Conservation (phyloP, 805 yeast genomes). For the Schwanniomyces pseudopolymorphus region DNA sequence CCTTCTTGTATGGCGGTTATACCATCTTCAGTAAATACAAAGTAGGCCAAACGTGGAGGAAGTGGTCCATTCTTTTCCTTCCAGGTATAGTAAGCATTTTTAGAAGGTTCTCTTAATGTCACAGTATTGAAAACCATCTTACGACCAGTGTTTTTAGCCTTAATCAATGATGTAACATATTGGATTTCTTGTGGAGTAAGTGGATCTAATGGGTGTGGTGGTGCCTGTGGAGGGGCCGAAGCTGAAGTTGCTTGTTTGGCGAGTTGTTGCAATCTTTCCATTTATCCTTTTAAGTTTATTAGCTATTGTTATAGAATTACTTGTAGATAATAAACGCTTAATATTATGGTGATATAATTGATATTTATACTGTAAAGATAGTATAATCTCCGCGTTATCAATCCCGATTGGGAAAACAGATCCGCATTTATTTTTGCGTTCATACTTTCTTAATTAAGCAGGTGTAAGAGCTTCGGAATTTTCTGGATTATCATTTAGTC, state of each 20-base stretch:
- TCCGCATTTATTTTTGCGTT: constrained; percentile 2
- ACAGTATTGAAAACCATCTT: constrained; percentile 62
- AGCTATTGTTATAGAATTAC: background rate
- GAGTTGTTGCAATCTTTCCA: constrained; percentile 68
- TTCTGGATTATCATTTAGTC: background rate
- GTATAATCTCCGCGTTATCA: constrained; percentile 7
- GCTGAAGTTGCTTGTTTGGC: constrained; percentile 62
- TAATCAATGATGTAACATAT: constrained; percentile 53
- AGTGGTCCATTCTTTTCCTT: constrained; percentile 56
- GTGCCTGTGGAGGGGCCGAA: constrained; percentile 50
- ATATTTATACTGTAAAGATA: background rate
- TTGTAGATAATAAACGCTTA: background rate
- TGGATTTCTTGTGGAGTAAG: constrained; percentile 62
- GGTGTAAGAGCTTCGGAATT: background rate
- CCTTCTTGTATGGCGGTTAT: constrained; percentile 70
- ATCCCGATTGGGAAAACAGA: constrained; percentile 7
- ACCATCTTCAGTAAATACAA: constrained; percentile 59
- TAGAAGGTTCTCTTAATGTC: constrained; percentile 70
- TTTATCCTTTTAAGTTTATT: constrained; percentile 13
- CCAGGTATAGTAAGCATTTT: constrained; percentile 63
- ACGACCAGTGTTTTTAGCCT: constrained; percentile 45
- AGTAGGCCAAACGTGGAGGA: constrained; percentile 70
- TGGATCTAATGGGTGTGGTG: constrained; percentile 73
- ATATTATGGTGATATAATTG: background rate
- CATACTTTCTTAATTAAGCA: constrained; percentile 6